Base-by-base conservation (phyloP, 345 rosid species). In the Arabidopsis thaliana region DNA sequence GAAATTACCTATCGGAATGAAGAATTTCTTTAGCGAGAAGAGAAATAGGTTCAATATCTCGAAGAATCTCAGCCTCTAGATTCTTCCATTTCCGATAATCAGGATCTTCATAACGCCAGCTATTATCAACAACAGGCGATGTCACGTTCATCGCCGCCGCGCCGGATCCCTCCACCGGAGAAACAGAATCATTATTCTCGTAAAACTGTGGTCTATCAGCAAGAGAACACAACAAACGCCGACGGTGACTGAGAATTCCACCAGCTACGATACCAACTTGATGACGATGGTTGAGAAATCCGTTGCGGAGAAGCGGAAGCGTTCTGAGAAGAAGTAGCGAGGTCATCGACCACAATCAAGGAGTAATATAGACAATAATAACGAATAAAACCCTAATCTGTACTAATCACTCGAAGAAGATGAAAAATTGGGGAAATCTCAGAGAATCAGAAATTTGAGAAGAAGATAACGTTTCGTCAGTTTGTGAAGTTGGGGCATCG, bases 41-140 rank as follows among this genome's bases (percentile, higher is more conserved):
- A 75, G 81, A 52, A 10, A 78, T 77, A 34, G 97, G 86, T 73
- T 81, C 82, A 53, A 91, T 80, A 75, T 91, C 95, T 32, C 63
- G 59, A 46, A 87, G 79, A 60, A 94, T 89, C 87, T 88, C 93
- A 6, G 82, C 86, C 75, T 94, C 93, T 36, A 81, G 80, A 13
- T 88, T 88, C 82, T 80, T 90, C 98, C 98, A 90, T 53, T 81
- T 86, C 67, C 95, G 79, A 76, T 83, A 90, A 78, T 87, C 91
- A 74, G 88, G 91, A 86, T 86, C 81, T 49, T 90, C 87, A 83
- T 73, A 79, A 20, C 84, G 78, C 45, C 77, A 71, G 53, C 46
- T 69, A 53, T 57, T 64, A 46, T 78, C 77, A 71, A 36, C 84
- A 3, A 80, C 80, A 33, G 80, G 78, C n/a, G 83, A 76, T 59